phyloP scores from a whole-genome alignment of 164 flowering plant genomes.

The Liquidambar formosana region DNA sequence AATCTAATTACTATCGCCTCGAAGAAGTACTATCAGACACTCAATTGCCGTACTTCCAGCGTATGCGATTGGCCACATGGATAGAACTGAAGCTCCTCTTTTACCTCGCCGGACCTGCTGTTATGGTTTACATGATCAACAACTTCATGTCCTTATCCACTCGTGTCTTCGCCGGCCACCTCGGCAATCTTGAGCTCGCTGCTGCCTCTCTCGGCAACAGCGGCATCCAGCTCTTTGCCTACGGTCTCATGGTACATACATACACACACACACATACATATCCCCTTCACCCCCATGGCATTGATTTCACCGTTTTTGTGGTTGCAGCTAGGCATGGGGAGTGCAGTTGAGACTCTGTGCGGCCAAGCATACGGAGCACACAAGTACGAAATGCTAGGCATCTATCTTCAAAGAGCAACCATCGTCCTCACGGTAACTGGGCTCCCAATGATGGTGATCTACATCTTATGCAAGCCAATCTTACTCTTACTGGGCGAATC shows the following conservation, averaged over 20 bases:
- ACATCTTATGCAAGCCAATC: constrained; percentile 33
- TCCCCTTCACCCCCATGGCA: too few species aligned
- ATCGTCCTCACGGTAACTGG: constrained; percentile 34
- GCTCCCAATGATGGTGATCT: constrained; percentile 28
- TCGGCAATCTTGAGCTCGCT: constrained; percentile 29
- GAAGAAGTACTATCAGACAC: constrained; percentile 16
- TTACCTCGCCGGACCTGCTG: constrained; percentile 30
- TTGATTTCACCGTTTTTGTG: too few species aligned
- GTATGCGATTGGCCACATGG: constrained; percentile 12
- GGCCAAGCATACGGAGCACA: constrained; percentile 48
- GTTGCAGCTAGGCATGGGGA: constrained; percentile 65
- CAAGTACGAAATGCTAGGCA: constrained; percentile 41
- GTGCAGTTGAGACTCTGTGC: constrained; percentile 62
- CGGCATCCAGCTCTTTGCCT: constrained; percentile 28
- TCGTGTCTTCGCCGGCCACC: constrained; percentile 23
- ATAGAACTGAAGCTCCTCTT: constrained; percentile 20
- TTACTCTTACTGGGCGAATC: constrained; percentile 39
- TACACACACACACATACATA: too few species aligned
- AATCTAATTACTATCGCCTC: too few species aligned
- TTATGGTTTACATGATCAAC: constrained; percentile 35
- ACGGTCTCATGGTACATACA: constrained; percentile 30
- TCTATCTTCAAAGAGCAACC: constrained; percentile 43
- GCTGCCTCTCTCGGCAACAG: constrained; percentile 27
- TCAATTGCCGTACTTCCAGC: constrained; percentile 4
- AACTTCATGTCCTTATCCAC: constrained; percentile 28